Base-by-base conservation (phyloP, 108 stramenopile species). In the Conticribra weissflogii region DNA sequence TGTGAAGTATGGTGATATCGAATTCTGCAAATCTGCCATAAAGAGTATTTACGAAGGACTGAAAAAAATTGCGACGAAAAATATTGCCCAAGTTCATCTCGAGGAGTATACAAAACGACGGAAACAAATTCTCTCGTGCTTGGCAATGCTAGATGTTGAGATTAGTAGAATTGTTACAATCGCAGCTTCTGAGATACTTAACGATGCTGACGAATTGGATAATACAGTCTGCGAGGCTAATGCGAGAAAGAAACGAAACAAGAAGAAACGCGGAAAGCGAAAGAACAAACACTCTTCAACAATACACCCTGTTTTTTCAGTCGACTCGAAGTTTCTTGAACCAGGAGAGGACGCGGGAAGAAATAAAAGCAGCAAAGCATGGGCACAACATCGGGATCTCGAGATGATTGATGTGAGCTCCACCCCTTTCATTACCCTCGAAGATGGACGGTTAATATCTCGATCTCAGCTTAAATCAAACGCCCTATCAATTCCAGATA, bases 371-470 rank as follows among this genome's bases (percentile, higher is more conserved):
- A n/a, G n/a, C n/a, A n/a, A n/a, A n/a, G 28, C 24, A 15, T 30
- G 1, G 27, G 19, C 23, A 28, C 49, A 64, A 24, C 47, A 34
- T 24, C 62, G n/a, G n/a, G n/a, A n/a, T n/a, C n/a, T n/a, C n/a
- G n/a, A n/a, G n/a, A n/a, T n/a, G n/a, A n/a, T n/a, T n/a, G n/a
- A n/a, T n/a, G n/a, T n/a, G n/a, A n/a, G n/a, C n/a, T n/a, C n/a
- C n/a, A 62, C 72, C 16, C 78, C 72, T 15, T 74, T 79, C 27
- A 49, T 74, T 29, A 79, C 78, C 0, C 41, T 79, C 16, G 66
- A 79, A 68, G 73, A 79, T 56, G 78, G 78, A 28, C 29, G 57
- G 8, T 25, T 79, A 14, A 23, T 79, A 31, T 79, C 78, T 27
- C 68, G 46, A 78, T 49, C 62, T 12, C 23, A 55, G 28, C 25